A percentile compares a stretch with the other conserved stretches of the same genome.
These are phyloP conservation scores for Metschnikowia drakensbergensis DNA, from an alignment of 805 yeast genomes.

Conservation along the genomic window DNA sequence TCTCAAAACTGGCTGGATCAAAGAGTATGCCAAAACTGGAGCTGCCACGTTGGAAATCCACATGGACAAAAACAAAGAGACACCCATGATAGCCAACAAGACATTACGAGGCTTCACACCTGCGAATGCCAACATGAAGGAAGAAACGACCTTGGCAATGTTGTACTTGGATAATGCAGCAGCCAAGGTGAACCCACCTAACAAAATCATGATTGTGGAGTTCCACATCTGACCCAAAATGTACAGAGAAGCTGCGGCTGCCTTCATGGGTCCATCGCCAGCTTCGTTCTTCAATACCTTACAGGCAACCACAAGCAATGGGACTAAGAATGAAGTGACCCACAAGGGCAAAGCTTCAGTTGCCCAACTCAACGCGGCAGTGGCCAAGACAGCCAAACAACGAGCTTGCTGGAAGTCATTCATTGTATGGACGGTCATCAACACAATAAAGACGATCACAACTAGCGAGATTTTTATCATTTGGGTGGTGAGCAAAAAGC, in stretches of 20 bases:
- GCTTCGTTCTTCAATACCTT: slow-evolving; percentile 57
- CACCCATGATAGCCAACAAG: slow-evolving; percentile 75
- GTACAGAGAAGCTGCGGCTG: slow-evolving; percentile 70
- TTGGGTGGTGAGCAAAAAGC: slow-evolving; percentile 44
- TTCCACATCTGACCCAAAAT: slow-evolving; percentile 92
- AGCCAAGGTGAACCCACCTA: slow-evolving; percentile 94
- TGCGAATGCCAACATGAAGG: slow-evolving; percentile 73
- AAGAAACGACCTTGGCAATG: slow-evolving; percentile 81
- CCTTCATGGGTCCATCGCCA: slow-evolving; percentile 48
- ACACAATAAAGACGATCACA: slow-evolving; percentile 40
- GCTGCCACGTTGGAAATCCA: slow-evolving; percentile 98
- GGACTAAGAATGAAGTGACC: slow-evolving; percentile 81
- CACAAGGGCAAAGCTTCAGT: slow-evolving; percentile 91
- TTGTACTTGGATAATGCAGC: slow-evolving; percentile 91
- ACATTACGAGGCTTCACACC: slow-evolving; percentile 83
- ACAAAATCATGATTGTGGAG: slow-evolving; percentile 79
- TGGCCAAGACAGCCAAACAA: slow-evolving; percentile 74
- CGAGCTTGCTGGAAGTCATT: slow-evolving; percentile 34
- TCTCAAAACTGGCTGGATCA: slow-evolving; percentile 84
- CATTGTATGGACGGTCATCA: slow-evolving; percentile 30
- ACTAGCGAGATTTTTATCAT: slow-evolving; percentile 45
- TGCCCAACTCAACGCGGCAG: slow-evolving; percentile 90
- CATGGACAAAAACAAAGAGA: slow-evolving; percentile 83
- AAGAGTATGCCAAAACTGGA: slow-evolving; percentile 87
- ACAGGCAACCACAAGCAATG: slow-evolving; percentile 71